Conservation (phyloP, 116 monocot genomes). For the Dioscorea cayenensis region DNA sequence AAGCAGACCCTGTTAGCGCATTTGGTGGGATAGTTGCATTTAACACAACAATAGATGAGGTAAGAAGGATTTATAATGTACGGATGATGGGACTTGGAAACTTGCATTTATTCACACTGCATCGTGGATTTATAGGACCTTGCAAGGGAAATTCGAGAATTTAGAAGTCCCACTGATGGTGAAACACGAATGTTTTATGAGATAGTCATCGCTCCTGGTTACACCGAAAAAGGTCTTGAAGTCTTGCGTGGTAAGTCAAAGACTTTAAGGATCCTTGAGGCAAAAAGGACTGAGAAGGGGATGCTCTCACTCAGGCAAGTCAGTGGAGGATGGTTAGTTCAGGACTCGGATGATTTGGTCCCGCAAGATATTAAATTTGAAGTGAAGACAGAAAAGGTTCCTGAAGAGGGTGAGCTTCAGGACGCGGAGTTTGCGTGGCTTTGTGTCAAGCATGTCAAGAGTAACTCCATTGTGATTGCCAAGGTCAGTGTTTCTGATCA, state of each 20-base stretch:
- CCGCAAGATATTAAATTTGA: conserved; percentile 72
- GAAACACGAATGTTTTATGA: conserved; percentile 97
- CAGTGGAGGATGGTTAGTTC: conserved; percentile 87
- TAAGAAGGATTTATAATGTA: conserved; percentile 8
- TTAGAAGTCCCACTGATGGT: conserved; percentile 89
- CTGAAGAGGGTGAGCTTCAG: conserved; percentile 40
- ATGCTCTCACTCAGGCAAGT: conserved; percentile 86
- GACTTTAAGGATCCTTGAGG: conserved; percentile 91
- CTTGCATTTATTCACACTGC: conserved; percentile 3
- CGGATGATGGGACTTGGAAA: neutral
- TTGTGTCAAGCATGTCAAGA: conserved; percentile 99
- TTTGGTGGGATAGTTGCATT: conserved; percentile 99
- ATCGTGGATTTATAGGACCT: conserved; percentile 48
- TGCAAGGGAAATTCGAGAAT: conserved; percentile 97
- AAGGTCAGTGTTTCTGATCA: conserved; percentile 50
- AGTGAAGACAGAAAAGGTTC: conserved; percentile 50
- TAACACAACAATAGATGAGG: conserved; percentile 86
- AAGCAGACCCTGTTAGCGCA: conserved; percentile 92
- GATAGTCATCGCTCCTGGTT: conserved; percentile 90
- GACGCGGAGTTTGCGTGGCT: conserved; percentile 98
- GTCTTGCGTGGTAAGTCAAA: conserved; percentile 90
- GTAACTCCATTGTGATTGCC: conserved; percentile 98
- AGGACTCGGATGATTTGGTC: conserved; percentile 81
- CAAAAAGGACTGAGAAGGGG: conserved; percentile 72
- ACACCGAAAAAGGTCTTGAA: conserved; percentile 89